Base-by-base conservation (phyloP, 768 basidiomycete genomes). In the Boletus pseudopeckii region DNA sequence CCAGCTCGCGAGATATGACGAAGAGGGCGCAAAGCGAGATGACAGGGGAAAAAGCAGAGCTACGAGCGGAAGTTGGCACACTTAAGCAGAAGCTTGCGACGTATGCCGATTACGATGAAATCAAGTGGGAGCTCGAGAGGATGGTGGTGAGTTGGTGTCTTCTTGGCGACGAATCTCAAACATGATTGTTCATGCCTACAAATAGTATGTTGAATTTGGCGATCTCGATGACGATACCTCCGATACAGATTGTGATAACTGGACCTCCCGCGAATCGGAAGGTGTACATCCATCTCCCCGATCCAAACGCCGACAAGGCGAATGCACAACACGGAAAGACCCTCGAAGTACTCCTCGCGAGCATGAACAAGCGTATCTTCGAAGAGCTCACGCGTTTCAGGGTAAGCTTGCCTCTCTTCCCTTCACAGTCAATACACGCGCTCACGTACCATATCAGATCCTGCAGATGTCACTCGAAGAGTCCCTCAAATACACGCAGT, bases 101-200 rank as follows among this genome's bases (percentile, higher is more conserved):
- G 58, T 90, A 86, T 55, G 70, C 70, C 24, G 24, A 26, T 26
- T 26, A 26, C 63, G 96, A 98, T 64, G 95, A 98, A 73, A 84
- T 98, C 65, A 98, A 98, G 75, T 86, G 97, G 26, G 97, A 99
- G 69, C 78, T 99, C 26, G 94, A 94, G 65, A 98, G 98, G 59
- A 91, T 98, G 92, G 98, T 98, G 84, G 96, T 91, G 45, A 42
- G 73, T 64, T 13, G 2, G 9, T 10, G 9, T 8, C 7, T 15
- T 5, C 13, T 7, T 26, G n/a, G 6, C 24, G 18, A 26, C 4
- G 1, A 5, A 32, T 22, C 10, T 30, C 11, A n/a, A 44, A 37
- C 30, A 1, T 22, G n/a, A 37, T 28, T 11, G 1, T n/a, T 45
- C n/a, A 55, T 34, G 40, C n/a, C 26, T 47, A 38, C 24, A 32